phyloP scores from a whole-genome alignment of 768 basidiomycete genomes.

The Rhizopogon sp. region DNA sequence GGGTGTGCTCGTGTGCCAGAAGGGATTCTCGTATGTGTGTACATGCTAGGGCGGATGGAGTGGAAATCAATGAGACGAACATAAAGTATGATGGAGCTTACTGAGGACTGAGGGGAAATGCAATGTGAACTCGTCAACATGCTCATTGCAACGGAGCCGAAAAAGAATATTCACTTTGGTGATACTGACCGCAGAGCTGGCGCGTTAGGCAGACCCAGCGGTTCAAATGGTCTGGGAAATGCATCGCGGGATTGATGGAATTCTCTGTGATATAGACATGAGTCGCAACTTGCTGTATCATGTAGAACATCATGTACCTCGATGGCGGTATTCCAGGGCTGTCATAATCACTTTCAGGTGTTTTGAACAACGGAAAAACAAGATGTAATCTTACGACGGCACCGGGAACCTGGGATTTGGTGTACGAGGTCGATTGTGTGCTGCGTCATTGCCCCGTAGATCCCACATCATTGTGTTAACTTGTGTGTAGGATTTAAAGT shows the following conservation, averaged over 20 bases:
- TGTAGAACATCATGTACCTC: slow-evolving; percentile 8
- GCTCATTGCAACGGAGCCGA: not conserved
- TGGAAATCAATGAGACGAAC: slow-evolving; percentile 8
- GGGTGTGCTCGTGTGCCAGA: not conserved
- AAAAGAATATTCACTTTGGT: slow-evolving; percentile 15
- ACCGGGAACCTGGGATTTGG: slow-evolving; percentile 11
- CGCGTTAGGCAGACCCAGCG: slow-evolving; percentile 12
- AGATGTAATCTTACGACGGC: slow-evolving; percentile 11
- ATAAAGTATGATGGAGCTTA: slow-evolving; percentile 16
- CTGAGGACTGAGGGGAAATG: slow-evolving; percentile 12
- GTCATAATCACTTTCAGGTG: slow-evolving; percentile 2
- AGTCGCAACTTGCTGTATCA: not conserved
- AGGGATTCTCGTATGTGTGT: slow-evolving; percentile 7
- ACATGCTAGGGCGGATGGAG: slow-evolving; percentile 7
- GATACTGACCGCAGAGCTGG: slow-evolving; percentile 11
- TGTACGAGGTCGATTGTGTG: slow-evolving; percentile 9
- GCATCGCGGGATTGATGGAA: slow-evolving; percentile 13
- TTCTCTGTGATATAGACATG: not conserved
- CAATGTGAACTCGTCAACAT: slow-evolving; percentile 2
- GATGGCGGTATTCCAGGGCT: slow-evolving; percentile 10
- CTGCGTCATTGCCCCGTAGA: slow-evolving; percentile 10
- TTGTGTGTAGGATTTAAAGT: slow-evolving; percentile 28
- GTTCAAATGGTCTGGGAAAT: slow-evolving; percentile 14
- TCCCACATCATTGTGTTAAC: slow-evolving; percentile 28
- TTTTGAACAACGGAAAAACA: not conserved